A percentile compares a stretch with the other conserved stretches of the same genome.
These are phyloP conservation scores for Fusarium anguioides DNA, from an alignment of 2,329 filamentous ascomycete species.

Conservation along the genomic window DNA sequence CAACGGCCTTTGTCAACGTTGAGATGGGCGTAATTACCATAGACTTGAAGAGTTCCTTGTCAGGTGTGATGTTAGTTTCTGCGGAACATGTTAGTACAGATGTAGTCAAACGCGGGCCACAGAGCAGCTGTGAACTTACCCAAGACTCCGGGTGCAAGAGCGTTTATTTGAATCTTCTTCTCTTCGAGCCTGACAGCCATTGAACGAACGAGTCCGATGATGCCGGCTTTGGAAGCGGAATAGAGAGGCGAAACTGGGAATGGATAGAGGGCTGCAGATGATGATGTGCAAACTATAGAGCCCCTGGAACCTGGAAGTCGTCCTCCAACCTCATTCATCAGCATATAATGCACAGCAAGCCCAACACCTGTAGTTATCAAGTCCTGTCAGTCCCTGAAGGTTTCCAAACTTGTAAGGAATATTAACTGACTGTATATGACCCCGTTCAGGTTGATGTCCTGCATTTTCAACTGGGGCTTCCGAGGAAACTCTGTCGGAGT, in stretches of 20 bases:
- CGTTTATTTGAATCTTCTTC: neutral
- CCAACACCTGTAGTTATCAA: neutral
- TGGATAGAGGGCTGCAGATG: neutral
- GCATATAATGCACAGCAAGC: neutral
- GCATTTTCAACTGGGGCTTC: neutral
- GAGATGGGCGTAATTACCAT: conserved; percentile 3
- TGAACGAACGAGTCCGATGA: neutral
- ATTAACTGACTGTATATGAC: neutral
- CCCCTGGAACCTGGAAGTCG: neutral
- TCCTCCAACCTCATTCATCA: neutral
- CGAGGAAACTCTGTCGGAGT: neutral
- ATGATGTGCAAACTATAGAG: conserved; percentile 4
- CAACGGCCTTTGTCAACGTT: neutral
- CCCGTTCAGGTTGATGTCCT: neutral
- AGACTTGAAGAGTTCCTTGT: neutral
- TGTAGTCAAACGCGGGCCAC: fast-evolving
- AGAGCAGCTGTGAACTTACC: fast-evolving
- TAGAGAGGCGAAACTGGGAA: neutral
- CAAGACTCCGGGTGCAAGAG: neutral
- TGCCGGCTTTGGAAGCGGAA: fast-evolving
- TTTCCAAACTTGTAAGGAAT: fast-evolving
- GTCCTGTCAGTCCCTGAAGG: fast-evolving
- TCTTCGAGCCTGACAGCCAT: neutral
- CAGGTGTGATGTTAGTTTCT: neutral
- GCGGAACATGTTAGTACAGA: fast-evolving